Conservation (phyloP, 805 yeast genomes). For the Candida sithepensis region DNA sequence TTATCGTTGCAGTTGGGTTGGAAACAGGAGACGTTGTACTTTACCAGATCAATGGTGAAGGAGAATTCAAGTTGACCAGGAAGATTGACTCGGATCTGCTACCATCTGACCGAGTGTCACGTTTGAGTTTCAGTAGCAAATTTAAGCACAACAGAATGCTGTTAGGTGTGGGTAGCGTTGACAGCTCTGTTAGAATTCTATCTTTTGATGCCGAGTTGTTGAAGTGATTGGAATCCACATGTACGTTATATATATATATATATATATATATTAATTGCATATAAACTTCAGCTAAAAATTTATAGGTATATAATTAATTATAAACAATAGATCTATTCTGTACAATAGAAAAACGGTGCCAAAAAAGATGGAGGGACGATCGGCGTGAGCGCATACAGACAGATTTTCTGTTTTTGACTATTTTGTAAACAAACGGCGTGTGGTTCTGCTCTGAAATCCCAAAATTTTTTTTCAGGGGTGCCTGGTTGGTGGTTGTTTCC, state of each 20-base stretch:
- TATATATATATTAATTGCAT: not conserved
- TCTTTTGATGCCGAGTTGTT: conserved; percentile 2
- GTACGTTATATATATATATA: not conserved
- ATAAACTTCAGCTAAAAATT: not conserved
- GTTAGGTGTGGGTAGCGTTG: conserved; percentile 64
- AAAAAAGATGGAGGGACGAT: not conserved
- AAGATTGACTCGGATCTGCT: conserved; percentile 37
- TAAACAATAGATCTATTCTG: not conserved
- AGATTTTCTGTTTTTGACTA: not conserved
- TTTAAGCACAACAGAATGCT: conserved; percentile 25
- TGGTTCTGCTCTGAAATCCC: not conserved
- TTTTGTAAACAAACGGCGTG: not conserved
- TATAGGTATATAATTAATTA: not conserved
- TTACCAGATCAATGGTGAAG: conserved; percentile 33
- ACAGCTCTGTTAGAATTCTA: conserved; percentile 50
- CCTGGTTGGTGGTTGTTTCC: not conserved
- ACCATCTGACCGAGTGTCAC: conserved; percentile 61
- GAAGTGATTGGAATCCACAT: not conserved
- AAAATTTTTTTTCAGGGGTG: not conserved
- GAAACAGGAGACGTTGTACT: conserved; percentile 62
- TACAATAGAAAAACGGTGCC: not conserved
- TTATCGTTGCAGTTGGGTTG: conserved; percentile 58
- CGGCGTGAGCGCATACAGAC: not conserved
- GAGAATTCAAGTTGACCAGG: conserved; percentile 28
- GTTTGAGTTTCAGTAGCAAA: conserved; percentile 52